Base-by-base conservation (phyloP, 2,329 filamentous ascomycete genomes). In the Fusarium sterilihyphosum region DNA sequence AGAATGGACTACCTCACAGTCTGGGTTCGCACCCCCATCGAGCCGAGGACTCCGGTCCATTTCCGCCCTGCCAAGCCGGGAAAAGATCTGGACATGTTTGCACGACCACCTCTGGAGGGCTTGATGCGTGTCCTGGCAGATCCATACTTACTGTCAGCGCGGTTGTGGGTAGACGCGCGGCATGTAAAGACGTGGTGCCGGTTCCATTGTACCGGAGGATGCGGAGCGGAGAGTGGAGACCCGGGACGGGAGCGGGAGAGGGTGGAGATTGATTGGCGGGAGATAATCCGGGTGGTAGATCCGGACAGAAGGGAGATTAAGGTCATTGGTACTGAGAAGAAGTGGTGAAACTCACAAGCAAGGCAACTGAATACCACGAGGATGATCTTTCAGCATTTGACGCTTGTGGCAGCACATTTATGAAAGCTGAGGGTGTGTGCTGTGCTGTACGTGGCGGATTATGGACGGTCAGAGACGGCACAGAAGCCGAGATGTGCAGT, bases 101-200 rank as follows among this genome's bases (percentile, higher is more conserved):
- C 70, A n/a, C 77, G 77, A 49, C 76, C 79, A 29, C 76, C 82
- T 76, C 64, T 82, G 31, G 75, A 75, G 64, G 80, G 82, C 6
- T 72, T 88, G 14, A 73, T 87, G 52, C 78, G 79, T 59, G 76
- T 88, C 24, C 75, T 88, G 61, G 78, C 82, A 47, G 86, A 88
- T 65, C 86, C 86, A 54, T 83, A 86, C 53, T 78, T 88, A 41
- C 78, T 84, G 54, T 80, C 71, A 47, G 84, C 83, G 20, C 79
- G 82, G 64, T 73, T 88, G 35, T 78, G 78, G 72, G 81, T 86
- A 44, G 80, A 80, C 61, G 76, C 76, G 26, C 75, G 73, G 46
- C 85, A 86, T 70, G 78, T 79, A 59, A 67, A 73, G 26, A 76
- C 82, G 4, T 86, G 85, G 82, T 87, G 85, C 66, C 80, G 78